These are phyloP conservation scores for Phaseolus lunatus DNA, from an alignment of 306 rosid species.

Conservation along the genomic window DNA sequence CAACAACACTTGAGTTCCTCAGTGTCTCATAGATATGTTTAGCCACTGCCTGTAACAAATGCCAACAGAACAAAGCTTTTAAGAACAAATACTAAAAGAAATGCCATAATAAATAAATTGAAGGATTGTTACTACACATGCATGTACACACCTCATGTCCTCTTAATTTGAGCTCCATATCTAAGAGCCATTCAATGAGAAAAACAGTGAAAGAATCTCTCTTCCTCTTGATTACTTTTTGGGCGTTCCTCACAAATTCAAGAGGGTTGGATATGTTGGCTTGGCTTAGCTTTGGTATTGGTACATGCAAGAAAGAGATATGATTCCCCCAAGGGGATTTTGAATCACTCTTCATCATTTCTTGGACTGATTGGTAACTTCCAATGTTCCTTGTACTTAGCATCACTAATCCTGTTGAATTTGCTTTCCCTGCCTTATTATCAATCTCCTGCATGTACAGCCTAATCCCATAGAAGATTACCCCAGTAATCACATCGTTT, in stretches of 20 bases:
- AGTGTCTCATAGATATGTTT: constrained; percentile 40
- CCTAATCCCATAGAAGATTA: constrained; percentile 52
- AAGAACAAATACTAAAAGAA: background rate
- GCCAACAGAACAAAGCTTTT: background rate
- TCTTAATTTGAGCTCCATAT: constrained; percentile 50
- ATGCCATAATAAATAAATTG: background rate
- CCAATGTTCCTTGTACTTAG: constrained; percentile 59
- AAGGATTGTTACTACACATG: background rate
- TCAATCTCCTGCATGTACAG: constrained; percentile 56
- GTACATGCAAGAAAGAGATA: constrained; percentile 45
- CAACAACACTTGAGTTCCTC: constrained; percentile 51
- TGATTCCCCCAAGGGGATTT: constrained; percentile 60
- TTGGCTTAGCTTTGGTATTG: constrained; percentile 55
- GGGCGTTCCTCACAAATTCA: constrained; percentile 54
- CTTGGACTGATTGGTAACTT: constrained; percentile 55
- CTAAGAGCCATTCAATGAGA: constrained; percentile 44
- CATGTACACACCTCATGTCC: constrained; percentile 54
- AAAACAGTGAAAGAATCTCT: constrained; percentile 49
- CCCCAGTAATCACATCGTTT: constrained; percentile 59
- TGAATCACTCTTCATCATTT: constrained; percentile 51
- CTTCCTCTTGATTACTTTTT: constrained; percentile 52
- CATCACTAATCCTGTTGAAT: constrained; percentile 59
- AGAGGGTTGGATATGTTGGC: constrained; percentile 50
- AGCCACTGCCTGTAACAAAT: constrained; percentile 53
- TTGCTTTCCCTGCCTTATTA: constrained; percentile 35